phyloP scores from a whole-genome alignment of 345 rosid genomes.

The Linum trigynum region DNA sequence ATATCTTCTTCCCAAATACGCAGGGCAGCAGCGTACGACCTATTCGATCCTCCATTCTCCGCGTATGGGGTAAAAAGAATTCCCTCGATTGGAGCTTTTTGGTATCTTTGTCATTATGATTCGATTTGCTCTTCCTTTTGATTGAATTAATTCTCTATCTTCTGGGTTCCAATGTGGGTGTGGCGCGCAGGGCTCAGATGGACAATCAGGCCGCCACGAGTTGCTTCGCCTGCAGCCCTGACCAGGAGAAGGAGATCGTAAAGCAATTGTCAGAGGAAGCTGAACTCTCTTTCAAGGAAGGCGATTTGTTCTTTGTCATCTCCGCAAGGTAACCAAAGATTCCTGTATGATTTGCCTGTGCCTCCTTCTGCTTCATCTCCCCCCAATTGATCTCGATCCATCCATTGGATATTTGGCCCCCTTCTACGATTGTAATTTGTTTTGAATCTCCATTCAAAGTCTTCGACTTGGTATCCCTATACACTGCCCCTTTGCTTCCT shows the following conservation, averaged over 20 bases:
- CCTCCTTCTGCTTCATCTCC: background rate
- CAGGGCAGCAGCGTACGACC: background rate
- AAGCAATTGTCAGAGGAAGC: constrained; percentile 43
- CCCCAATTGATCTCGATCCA: background rate
- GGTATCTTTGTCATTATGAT: too few species aligned
- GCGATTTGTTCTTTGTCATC: constrained; percentile 63
- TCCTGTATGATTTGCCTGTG: background rate
- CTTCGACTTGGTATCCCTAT: too few species aligned
- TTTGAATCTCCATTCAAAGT: background rate
- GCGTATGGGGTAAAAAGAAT: too few species aligned
- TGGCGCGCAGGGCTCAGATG: background rate
- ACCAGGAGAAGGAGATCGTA: constrained; percentile 54
- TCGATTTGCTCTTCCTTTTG: background rate
- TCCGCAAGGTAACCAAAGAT: constrained; percentile 43
- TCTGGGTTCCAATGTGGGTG: background rate
- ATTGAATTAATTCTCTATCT: background rate
- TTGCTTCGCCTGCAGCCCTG: too few species aligned
- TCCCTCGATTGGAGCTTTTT: too few species aligned
- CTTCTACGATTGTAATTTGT: background rate
- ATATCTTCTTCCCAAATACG: too few species aligned
- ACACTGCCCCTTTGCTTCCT: background rate
- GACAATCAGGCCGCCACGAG: background rate
- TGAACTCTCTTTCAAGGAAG: constrained; percentile 48
- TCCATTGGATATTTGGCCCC: background rate
- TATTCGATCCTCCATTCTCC: too few species aligned